Conservation (phyloP, 176 grass and related monocot species). For the Poa pratensis region DNA sequence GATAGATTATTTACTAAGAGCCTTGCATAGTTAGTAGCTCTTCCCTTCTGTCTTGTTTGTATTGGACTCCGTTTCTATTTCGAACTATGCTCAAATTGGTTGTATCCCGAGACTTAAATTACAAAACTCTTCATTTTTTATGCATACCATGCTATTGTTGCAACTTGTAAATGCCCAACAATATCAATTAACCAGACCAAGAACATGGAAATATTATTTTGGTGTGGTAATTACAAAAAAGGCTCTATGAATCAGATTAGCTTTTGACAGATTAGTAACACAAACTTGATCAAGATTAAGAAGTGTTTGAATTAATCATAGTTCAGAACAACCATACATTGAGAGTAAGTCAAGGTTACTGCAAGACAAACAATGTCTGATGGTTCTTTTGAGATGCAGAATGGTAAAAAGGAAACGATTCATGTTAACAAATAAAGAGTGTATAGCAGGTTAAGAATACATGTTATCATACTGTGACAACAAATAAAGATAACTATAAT, state of each 20-base stretch:
- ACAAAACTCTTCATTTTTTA: neutral
- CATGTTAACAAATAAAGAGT: constrained; percentile 12
- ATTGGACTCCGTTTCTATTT: neutral
- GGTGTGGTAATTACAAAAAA: neutral
- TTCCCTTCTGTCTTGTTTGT: neutral
- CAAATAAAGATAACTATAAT: neutral
- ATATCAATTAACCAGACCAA: constrained; percentile 11
- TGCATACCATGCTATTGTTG: neutral
- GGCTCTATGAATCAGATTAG: neutral
- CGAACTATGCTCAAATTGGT: neutral
- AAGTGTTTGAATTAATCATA: neutral
- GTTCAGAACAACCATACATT: constrained; percentile 4
- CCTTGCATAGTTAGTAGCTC: neutral
- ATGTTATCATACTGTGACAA: constrained; percentile 3
- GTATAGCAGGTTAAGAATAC: neutral
- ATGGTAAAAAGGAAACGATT: neutral
- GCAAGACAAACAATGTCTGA: neutral
- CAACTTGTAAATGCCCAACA: neutral
- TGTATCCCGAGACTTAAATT: neutral
- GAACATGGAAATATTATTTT: constrained; percentile 1
- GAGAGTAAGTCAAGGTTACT: constrained; percentile 18
- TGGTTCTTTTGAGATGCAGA: neutral
- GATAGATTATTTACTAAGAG: neutral
- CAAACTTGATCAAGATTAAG: constrained; percentile 22
- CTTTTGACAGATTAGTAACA: neutral